These are phyloP conservation scores for Russula olivacea DNA, from an alignment of 768 basidiomycete genomes.

Conservation along the genomic window DNA sequence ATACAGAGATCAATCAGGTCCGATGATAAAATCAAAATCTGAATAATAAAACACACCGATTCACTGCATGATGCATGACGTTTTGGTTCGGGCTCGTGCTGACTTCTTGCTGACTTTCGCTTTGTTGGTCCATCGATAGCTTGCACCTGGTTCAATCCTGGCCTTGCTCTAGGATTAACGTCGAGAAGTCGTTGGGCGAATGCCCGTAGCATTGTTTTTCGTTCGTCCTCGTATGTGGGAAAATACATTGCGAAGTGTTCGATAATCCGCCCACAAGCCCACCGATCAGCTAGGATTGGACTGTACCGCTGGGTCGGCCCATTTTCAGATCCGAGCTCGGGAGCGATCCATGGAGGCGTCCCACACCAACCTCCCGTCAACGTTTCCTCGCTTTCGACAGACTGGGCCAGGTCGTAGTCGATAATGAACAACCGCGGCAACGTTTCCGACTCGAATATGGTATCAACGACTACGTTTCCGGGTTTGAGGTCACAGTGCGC, in stretches of 20 bases:
- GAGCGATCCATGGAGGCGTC: not conserved
- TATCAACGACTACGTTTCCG: not conserved
- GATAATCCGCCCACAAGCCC: not conserved
- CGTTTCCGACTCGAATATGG: not conserved
- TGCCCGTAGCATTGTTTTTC: not conserved
- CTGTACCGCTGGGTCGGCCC: not conserved
- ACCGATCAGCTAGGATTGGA: not conserved
- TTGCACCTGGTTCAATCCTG: not conserved
- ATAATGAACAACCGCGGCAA: not conserved
- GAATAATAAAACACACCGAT: too few species aligned
- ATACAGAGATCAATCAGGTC: not conserved
- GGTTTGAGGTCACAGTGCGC: constrained; percentile 1
- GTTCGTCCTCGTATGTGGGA: not conserved
- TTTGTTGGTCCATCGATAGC: not conserved
- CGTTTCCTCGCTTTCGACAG: not conserved
- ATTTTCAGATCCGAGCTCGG: not conserved
- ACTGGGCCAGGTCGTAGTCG: not conserved
- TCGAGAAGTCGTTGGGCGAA: not conserved
- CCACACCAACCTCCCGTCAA: not conserved
- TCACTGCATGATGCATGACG: not conserved
- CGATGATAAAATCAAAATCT: not conserved
- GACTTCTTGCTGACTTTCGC: not conserved
- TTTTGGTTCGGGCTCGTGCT: not conserved
- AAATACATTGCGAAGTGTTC: not conserved
- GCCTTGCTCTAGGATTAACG: not conserved